phyloP scores from a whole-genome alignment of 441 rosid genomes.

The Eutrema salsugineum region DNA sequence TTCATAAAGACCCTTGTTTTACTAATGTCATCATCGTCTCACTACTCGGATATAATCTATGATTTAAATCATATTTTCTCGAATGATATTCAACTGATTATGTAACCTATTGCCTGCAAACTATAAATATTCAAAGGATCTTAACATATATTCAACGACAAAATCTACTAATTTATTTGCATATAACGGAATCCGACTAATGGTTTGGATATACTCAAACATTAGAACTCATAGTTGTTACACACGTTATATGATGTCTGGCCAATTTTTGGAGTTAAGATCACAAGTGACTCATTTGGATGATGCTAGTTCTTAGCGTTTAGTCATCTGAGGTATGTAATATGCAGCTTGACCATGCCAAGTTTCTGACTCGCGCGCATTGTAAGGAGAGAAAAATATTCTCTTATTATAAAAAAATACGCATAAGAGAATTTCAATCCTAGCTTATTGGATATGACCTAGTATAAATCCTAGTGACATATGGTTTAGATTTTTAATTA shows the following conservation, averaged over 20 bases:
- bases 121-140: too few relatives aligned
- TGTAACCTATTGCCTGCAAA: background rate
- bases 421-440: constrained; percentile 5
- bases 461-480: background rate
- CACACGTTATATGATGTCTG: background rate
- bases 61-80: background rate
- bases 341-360: background rate
- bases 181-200: background rate
- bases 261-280: background rate
- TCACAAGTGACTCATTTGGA: background rate
- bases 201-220: background rate
- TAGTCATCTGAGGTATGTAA: background rate
- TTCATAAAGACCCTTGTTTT: background rate
- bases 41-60: background rate
- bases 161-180: background rate
- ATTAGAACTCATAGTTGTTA: background rate
- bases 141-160: too few relatives aligned
- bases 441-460: background rate
- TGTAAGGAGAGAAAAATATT: background rate
- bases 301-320: background rate
- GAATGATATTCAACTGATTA: background rate
- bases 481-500: background rate
- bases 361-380: background rate
- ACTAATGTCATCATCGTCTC: background rate
- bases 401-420: background rate